Conservation (phyloP, 78 protist species). For the Cavenderia fasciculata region DNA sequence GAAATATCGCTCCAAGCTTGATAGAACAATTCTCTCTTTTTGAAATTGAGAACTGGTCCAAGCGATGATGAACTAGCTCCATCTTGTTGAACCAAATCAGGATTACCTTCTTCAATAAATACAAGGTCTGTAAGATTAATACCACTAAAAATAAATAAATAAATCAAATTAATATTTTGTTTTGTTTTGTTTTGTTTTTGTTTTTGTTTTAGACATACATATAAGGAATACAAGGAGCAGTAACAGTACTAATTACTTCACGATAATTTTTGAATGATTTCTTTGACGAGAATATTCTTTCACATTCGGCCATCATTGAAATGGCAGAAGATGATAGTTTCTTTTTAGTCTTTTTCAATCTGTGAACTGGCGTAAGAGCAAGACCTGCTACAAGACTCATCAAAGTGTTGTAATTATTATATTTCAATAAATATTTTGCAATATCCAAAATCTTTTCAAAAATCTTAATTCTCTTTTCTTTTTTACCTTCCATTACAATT, state of each 20-base stretch:
- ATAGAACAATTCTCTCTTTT: conserved; percentile 71
- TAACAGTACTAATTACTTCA: conserved; percentile 21
- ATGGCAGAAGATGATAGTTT: conserved; percentile 41
- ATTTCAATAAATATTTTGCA: conserved; percentile 31
- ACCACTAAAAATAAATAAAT: too few species aligned
- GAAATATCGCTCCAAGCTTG: conserved; percentile 59
- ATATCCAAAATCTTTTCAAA: conserved; percentile 70
- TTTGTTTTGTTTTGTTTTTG: too few species aligned
- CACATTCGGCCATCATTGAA: conserved; percentile 29
- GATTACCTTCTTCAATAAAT: conserved; percentile 82
- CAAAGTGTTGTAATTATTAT: conserved; percentile 72
- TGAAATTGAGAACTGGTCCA: conserved; percentile 67
- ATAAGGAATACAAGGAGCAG: conserved; percentile 68
- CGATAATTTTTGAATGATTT: conserved; percentile 78
- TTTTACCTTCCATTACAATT: conserved; percentile 59
- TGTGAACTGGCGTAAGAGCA: conserved; percentile 57
- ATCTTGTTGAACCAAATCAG: background rate
- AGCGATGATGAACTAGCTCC: background rate
- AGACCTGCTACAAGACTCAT: conserved; percentile 82
- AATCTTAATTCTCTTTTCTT: conserved; percentile 51
- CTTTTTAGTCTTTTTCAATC: conserved; percentile 73
- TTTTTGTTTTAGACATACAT: conserved; percentile 6
- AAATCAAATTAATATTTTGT: too few species aligned
- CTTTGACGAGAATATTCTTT: conserved; percentile 60
- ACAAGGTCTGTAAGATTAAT: conserved; percentile 71